Evolutionary conservation across 345 rosid species (phyloP).

Genomic region (Boechera divaricarpa): DNA sequence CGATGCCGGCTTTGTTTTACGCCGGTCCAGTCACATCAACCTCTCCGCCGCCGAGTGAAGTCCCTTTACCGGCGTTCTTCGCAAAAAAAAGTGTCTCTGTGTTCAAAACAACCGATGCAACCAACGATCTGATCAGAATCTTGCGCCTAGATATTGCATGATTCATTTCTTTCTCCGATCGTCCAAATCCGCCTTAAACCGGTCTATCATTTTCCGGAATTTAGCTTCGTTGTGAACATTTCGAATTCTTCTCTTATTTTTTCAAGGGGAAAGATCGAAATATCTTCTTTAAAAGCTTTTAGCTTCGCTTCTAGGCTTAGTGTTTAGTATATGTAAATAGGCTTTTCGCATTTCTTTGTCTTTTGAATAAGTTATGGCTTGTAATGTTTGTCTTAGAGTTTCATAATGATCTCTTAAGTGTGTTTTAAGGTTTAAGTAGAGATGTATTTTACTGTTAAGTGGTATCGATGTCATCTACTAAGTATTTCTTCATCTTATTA

Average conservation of each 20-base stretch:
- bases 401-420: too few species aligned
- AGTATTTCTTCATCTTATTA: too few species aligned
- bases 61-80: conserved; percentile 77
- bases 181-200: neutral
- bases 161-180: neutral
- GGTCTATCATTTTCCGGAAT: neutral
- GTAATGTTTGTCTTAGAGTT: too few species aligned
- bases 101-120: conserved; percentile 46
- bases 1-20: conserved; percentile 48
- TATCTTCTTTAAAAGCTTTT: conserved; percentile 34
- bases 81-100: conserved; percentile 44
- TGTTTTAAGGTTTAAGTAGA: too few species aligned
- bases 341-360: neutral
- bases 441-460: too few species aligned
- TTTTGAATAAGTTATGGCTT: too few species aligned
- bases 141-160: conserved; percentile 48
- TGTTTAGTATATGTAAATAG: conserved; percentile 6
- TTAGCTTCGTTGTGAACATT: conserved; percentile 13
- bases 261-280: conserved; percentile 66
- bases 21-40: conserved; percentile 71
- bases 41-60: conserved; percentile 85
- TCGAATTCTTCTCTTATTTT: conserved; percentile 67
- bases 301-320: conserved; percentile 12
- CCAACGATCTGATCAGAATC: conserved; percentile 58
- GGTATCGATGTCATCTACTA: too few species aligned